phyloP scores from a whole-genome alignment of 148 eudicot species.

The Hydrangea macrophylla region DNA sequence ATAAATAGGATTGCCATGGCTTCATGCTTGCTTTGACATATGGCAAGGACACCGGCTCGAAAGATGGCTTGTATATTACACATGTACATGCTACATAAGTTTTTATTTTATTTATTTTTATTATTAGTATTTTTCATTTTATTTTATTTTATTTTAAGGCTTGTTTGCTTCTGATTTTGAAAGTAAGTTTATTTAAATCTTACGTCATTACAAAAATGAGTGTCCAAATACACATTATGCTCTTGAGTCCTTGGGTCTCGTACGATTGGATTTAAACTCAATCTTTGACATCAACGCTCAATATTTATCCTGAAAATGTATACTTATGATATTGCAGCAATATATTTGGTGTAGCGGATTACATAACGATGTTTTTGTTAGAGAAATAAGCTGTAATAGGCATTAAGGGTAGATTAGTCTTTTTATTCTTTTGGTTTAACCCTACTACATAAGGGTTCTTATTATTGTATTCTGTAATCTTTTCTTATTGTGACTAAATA shows the following conservation, averaged over 20 bases:
- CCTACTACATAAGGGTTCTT: too few species aligned
- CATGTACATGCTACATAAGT: not conserved
- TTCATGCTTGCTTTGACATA: not conserved
- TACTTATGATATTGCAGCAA: too few species aligned
- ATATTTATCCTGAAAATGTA: not conserved
- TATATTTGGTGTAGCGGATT: too few species aligned
- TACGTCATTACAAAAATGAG: not conserved
- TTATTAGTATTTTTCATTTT: too few species aligned
- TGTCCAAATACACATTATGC: not conserved
- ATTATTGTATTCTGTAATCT: too few species aligned
- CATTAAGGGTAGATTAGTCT: too few species aligned
- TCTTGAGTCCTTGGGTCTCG: not conserved
- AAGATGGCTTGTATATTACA: not conserved
- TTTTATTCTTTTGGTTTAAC: too few species aligned
- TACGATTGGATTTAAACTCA: not conserved
- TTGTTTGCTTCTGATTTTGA: not conserved
- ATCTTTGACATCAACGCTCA: not conserved
- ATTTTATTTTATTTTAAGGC: too few species aligned
- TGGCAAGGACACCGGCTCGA: not conserved
- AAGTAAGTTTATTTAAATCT: not conserved
- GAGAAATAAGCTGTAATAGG: too few species aligned
- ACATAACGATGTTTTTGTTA: too few species aligned
- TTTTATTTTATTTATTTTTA: too few species aligned
- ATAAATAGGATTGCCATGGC: not conserved
- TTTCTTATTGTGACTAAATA: too few species aligned